Evolutionary conservation across 352 stramenopile species (phyloP), one percentile per base, ranked within the genome.

Genomic region (Globisporangium ultimum): DNA sequence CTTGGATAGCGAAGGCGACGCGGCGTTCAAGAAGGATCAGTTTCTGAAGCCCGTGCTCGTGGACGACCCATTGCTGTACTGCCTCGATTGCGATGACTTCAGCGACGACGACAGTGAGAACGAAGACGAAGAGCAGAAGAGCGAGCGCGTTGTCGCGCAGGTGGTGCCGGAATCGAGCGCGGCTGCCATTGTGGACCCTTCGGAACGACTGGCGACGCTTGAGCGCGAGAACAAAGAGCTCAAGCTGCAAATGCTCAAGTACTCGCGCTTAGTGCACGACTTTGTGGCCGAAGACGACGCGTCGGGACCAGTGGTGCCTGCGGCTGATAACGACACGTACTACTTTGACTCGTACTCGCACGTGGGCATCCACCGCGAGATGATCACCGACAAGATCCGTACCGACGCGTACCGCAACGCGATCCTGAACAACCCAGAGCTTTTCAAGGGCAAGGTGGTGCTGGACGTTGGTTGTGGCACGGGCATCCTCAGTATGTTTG

Each of bases 261-360:
- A 89, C 74, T 86, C 76, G 22, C 80, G 80, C 14, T 64, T 93
- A 12, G 67, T 91, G 4, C 82, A 68, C 47, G 74, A 86, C 48
- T 84, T 90, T 62, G 79, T 89, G n/a, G 68, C 72, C 6, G 83
- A 90, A 22, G 83, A 87, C 21, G 81, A 91, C 18, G 68, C 45
- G 12, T 28, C 40, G 0, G 54, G 57, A 0, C 62, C 67, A 0
- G 61, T 75, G 9, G 67, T 78, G 7, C 53, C 71, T 20, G 66
- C 70, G 24, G 76, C 70, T 0, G 83, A 95, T 64, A 91, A 91
- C 50, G 81, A 93, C 66, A 91, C 84, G 67, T 99, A 99, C 72
- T 99, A 99, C 75, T 99, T 98, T 55, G 94, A 99, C 72, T 98
- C 93, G 54, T 99, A 99, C 74, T 98, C 94, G 46, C 96, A 99